Base-by-base conservation (phyloP, 2,329 filamentous ascomycete genomes). In the Laburnicola sp. region DNA sequence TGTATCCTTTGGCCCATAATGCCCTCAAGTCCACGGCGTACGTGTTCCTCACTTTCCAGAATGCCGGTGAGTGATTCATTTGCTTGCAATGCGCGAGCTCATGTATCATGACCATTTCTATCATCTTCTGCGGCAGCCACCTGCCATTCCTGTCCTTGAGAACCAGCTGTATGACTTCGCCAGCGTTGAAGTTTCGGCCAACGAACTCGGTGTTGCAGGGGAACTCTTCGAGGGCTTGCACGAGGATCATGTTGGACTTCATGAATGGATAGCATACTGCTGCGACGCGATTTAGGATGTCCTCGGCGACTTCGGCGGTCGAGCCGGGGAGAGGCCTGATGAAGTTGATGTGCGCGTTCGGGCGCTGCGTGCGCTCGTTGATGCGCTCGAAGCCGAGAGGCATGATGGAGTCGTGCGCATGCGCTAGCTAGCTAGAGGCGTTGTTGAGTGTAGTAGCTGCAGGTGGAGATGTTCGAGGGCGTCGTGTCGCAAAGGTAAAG, bases 81-180 rank as follows among this genome's bases (percentile, higher is more conserved):
- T 96, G 87, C 71, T 89, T 88, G 78, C 88, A 92, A 71, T 95
- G 90, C 2, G 90, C 90, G 27, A 95, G 77, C 65, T 94, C 89
- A 69, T 96, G 91, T 84, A 95, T 92, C 91, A 96, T 95, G 59
- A 95, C 89, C 88, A 94, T 93, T 73, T 94, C 89, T 11, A 96
- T 88, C 65, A 91, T 91, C 54, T 84, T 79, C 66, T 94, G 91
- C 0, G 89, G 88, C 22, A 96, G 77, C 91, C 91, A 96, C 51
- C 70, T 60, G 6, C 78, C 78, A 76, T 81, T 77, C 0, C 80
- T 81, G 0, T 88, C 84, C 61, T 86, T 87, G 25, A 96, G 80
- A 1, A 96, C 91, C 1, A 96, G 80, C 73, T 96, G 90, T 44
- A 96, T 84, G 31, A 93, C 86, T 69, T 95, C 91, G 30, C 91